Percentiles rank a stretch among this genome's conserved stretches.
Evolutionary conservation across 179 eudicot species (phyloP).

Genomic region (Silene noctiflora): DNA sequence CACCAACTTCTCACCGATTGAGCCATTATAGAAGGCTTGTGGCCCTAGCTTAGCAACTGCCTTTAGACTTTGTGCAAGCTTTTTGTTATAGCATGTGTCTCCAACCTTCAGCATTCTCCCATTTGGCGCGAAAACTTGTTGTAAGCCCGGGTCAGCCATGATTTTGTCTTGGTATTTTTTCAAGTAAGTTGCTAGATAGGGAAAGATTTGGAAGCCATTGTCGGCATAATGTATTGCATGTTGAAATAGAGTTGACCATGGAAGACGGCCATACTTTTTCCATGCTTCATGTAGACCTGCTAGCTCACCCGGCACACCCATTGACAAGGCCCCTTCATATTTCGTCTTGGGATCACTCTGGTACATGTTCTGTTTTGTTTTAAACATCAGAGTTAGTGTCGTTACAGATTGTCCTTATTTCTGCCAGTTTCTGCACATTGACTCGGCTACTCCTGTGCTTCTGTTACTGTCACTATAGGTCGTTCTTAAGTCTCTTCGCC

Average conservation of each 20-base stretch:
- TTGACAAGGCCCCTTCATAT: constrained; percentile 55
- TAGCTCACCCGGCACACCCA: constrained; percentile 86
- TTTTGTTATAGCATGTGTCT: constrained; percentile 67
- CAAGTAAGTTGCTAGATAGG: constrained; percentile 49
- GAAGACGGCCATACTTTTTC: constrained; percentile 61
- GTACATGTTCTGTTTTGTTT: constrained; percentile 70
- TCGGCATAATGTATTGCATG: constrained; percentile 63
- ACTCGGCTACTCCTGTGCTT: too few relatives aligned
- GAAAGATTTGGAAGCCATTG: constrained; percentile 56
- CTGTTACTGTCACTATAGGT: too few relatives aligned
- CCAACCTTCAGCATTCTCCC: constrained; percentile 59
- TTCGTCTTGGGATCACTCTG: constrained; percentile 42
- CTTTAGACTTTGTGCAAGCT: constrained; percentile 66
- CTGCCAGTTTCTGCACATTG: too few relatives aligned
- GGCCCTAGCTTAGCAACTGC: constrained; percentile 72
- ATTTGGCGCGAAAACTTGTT: constrained; percentile 63
- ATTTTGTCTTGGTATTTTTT: constrained; percentile 22
- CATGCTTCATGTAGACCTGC: constrained; percentile 88
- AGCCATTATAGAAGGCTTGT: constrained; percentile 62
- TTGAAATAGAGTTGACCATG: constrained; percentile 62
- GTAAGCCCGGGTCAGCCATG: constrained; percentile 60
- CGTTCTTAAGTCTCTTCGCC: too few relatives aligned
- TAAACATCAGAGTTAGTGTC: neutral
- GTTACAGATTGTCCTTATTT: too few relatives aligned
- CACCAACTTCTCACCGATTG: constrained; percentile 62